Evolutionary conservation across 2,329 filamentous ascomycete genomes (phyloP).

Genomic region (Boeremia exigua): DNA sequence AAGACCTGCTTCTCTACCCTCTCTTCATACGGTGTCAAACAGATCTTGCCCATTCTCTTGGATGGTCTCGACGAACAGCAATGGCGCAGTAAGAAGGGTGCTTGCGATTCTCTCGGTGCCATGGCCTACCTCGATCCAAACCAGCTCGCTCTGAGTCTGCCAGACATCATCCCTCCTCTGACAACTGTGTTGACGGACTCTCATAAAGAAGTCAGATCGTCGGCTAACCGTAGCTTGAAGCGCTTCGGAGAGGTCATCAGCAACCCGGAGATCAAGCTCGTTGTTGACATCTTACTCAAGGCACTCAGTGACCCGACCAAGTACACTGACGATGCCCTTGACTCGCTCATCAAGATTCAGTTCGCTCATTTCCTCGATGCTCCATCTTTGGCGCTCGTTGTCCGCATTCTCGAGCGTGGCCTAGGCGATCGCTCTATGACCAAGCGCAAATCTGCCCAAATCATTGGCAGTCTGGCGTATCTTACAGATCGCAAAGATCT

Average conservation of each 20-base stretch:
- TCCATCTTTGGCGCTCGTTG: slow-evolving; percentile 91
- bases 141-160: slow-evolving; percentile 88
- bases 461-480: slow-evolving; percentile 96
- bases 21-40: slow-evolving; percentile 94
- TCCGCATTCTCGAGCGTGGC: slow-evolving; percentile 92
- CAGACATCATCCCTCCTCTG: slow-evolving; percentile 94
- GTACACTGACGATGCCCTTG: slow-evolving; percentile 92
- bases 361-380: slow-evolving; percentile 99
- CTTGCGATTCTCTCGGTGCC: slow-evolving; percentile 92
- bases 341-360: slow-evolving; percentile 95
- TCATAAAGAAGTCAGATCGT: slow-evolving; percentile 92
- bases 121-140: slow-evolving; percentile 99
- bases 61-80: slow-evolving; percentile 93
- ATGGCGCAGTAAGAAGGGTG: slow-evolving; percentile 98
- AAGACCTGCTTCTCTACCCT: slow-evolving; percentile 93
- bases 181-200: slow-evolving; percentile 95
- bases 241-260: slow-evolving; percentile 98
- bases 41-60: slow-evolving; percentile 88
- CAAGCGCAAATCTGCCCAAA: slow-evolving; percentile 94
- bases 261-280: slow-evolving; percentile 93
- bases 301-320: slow-evolving; percentile 97
- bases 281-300: slow-evolving; percentile 91
- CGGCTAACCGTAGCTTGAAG: slow-evolving; percentile 94
- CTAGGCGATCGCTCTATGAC: slow-evolving; percentile 89
- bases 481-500: slow-evolving; percentile 96